Evolutionary conservation across 2,329 filamentous ascomycete genomes (phyloP).

Genomic region (Lachnellula cervina): DNA sequence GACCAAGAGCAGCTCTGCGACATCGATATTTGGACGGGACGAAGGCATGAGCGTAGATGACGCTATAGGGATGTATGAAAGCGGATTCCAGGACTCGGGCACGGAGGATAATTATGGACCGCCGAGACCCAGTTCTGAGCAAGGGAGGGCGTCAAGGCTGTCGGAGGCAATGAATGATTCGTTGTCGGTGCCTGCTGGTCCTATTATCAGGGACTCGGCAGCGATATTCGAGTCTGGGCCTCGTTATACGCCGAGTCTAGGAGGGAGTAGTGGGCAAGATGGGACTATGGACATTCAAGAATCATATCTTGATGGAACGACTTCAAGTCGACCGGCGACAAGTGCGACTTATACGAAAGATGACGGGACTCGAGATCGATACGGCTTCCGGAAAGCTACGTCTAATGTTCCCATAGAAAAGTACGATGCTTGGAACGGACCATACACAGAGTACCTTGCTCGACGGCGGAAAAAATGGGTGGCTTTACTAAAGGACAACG

Average conservation of each 20-base stretch:
- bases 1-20: constrained; percentile 73
- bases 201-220: constrained; percentile 35
- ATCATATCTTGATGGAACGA: constrained; percentile 11
- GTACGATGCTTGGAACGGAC: constrained; percentile 76
- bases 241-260: constrained; percentile 40
- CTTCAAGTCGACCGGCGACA: constrained; percentile 13
- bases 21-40: constrained; percentile 49
- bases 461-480: constrained; percentile 79
- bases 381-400: constrained; percentile 86
- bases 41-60: constrained; percentile 60
- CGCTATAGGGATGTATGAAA: constrained; percentile 66
- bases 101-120: constrained; percentile 35
- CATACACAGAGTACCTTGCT: constrained; percentile 70
- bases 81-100: constrained; percentile 52
- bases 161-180: constrained; percentile 25
- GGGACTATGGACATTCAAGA: constrained; percentile 11
- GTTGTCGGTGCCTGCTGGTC: constrained; percentile 9
- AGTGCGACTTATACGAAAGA: constrained; percentile 10
- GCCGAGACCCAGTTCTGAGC: constrained; percentile 21
- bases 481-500: constrained; percentile 68
- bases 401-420: constrained; percentile 71
- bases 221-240: constrained; percentile 35
- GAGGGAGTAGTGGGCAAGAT: constrained; percentile 8
- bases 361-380: constrained; percentile 60
- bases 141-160: constrained; percentile 15